A percentile compares a stretch with the other conserved stretches of the same genome.
Conservation (phyloP, 306 rosid genomes). For the Castanea crenata region DNA sequence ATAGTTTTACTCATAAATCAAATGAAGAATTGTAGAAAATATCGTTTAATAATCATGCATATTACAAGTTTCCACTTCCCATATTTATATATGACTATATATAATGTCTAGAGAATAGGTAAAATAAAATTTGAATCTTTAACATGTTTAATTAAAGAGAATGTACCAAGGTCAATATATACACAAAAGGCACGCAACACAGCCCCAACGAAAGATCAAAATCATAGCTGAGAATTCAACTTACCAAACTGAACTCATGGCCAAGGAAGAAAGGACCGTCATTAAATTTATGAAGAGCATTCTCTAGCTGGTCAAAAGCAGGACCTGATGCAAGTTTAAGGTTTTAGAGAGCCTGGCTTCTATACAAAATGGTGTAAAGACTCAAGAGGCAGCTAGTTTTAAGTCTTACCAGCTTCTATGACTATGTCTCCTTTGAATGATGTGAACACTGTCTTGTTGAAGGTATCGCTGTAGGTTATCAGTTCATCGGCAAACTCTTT, state of each 20-base stretch:
- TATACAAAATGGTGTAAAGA: neutral
- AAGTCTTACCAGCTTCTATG: conserved; percentile 41
- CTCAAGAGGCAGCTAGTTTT: neutral
- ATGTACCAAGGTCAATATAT: too few relatives aligned
- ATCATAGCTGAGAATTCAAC: neutral
- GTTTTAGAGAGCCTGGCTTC: neutral
- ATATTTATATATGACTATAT: too few relatives aligned
- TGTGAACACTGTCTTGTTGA: conserved; percentile 16
- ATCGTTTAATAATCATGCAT: neutral
- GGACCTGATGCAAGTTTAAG: conserved; percentile 33
- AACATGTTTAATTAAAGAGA: too few relatives aligned
- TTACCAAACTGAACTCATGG: conserved; percentile 58
- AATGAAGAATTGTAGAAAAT: neutral
- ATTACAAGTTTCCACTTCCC: neutral
- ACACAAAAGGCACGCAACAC: neutral
- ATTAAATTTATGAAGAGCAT: conserved; percentile 60
- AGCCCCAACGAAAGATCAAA: neutral
- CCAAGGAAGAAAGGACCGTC: conserved; percentile 81
- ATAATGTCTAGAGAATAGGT: too few relatives aligned
- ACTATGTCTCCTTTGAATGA: conserved; percentile 43
- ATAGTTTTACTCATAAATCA: conserved; percentile 8
- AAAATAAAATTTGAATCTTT: too few relatives aligned
- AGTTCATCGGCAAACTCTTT: conserved; percentile 48
- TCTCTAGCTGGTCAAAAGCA: conserved; percentile 73
- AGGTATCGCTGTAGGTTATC: conserved; percentile 43